These are phyloP conservation scores for Zalaria sp. DNA, from an alignment of 2,329 filamentous ascomycete species.

Conservation along the genomic window DNA sequence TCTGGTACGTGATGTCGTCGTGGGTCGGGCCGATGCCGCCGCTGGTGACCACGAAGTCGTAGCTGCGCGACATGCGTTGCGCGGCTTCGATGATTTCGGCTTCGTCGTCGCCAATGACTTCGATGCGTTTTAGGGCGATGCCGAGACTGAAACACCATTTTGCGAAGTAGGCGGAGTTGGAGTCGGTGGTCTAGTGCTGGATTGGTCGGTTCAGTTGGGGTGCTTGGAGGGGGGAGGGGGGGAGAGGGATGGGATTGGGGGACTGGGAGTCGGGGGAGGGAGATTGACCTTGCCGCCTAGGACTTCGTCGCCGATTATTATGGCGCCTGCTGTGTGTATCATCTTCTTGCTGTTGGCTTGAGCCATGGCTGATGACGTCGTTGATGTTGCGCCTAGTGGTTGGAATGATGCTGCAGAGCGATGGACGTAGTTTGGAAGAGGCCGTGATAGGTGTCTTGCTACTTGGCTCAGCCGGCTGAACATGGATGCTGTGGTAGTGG, in stretches of 20 bases:
- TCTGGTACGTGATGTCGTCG: constrained; percentile 94
- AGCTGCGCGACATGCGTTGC: constrained; percentile 70
- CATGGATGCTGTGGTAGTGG: constrained; percentile 36
- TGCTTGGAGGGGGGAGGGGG: not conserved
- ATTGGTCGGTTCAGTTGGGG: not conserved
- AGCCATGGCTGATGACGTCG: constrained; percentile 30
- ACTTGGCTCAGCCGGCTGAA: constrained; percentile 63
- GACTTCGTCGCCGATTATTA: constrained; percentile 97
- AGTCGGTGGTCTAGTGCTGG: constrained; percentile 44
- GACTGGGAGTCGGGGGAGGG: not conserved
- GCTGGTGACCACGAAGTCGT: constrained; percentile 91
- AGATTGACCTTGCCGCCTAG: constrained; percentile 72
- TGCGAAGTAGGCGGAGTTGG: constrained; percentile 50
- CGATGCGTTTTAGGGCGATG: constrained; percentile 65
- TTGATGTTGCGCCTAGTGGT: constrained; percentile 24
- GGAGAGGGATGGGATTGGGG: too few species aligned
- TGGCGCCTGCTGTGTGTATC: constrained; percentile 79
- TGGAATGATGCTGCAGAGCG: constrained; percentile 25
- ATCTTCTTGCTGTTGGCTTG: constrained; percentile 46
- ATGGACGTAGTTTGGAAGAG: constrained; percentile 44
- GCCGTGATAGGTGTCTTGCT: constrained; percentile 54
- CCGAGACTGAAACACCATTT: constrained; percentile 53
- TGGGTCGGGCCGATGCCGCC: constrained; percentile 95
- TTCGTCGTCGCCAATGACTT: constrained; percentile 90
- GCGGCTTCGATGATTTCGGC: constrained; percentile 80